Evolutionary conservation across 495 filamentous ascomycete species (phyloP).

Genomic region (Cladorrhinum samala): DNA sequence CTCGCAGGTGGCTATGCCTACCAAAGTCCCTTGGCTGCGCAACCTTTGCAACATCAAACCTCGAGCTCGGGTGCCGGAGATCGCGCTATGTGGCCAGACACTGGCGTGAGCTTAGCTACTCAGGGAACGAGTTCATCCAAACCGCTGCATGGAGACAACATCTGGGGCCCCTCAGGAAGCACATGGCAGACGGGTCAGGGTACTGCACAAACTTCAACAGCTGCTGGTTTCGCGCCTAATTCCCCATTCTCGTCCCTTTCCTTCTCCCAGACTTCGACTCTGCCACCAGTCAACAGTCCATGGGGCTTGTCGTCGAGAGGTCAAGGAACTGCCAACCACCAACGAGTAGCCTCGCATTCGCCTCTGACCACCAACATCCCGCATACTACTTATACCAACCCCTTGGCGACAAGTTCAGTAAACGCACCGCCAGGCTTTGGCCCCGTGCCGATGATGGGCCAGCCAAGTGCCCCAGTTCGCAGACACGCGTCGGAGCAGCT

Average conservation of each 20-base stretch:
- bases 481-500: conserved; percentile 2
- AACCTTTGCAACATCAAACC: conserved; percentile 1
- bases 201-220: not conserved
- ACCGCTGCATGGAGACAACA: not conserved
- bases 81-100: not conserved
- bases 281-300: conserved; percentile 26
- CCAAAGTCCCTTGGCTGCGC: conserved; percentile 6
- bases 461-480: not conserved
- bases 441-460: not conserved
- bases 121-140: conserved; percentile 2
- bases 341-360: not conserved
- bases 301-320: conserved; percentile 19
- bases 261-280: conserved; percentile 16
- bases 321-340: conserved; percentile 1
- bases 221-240: conserved; percentile 7
- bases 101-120: not conserved
- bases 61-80: not conserved
- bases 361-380: not conserved
- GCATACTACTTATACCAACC: not conserved
- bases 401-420: not conserved
- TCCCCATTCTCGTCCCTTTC: conserved; percentile 21
- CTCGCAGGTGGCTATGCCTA: not conserved
- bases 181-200: conserved; percentile 6
- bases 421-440: conserved; percentile 7
- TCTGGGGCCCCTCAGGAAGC: not conserved